Base-by-base conservation (phyloP, 345 rosid species). In the Pelargonium nanum region DNA sequence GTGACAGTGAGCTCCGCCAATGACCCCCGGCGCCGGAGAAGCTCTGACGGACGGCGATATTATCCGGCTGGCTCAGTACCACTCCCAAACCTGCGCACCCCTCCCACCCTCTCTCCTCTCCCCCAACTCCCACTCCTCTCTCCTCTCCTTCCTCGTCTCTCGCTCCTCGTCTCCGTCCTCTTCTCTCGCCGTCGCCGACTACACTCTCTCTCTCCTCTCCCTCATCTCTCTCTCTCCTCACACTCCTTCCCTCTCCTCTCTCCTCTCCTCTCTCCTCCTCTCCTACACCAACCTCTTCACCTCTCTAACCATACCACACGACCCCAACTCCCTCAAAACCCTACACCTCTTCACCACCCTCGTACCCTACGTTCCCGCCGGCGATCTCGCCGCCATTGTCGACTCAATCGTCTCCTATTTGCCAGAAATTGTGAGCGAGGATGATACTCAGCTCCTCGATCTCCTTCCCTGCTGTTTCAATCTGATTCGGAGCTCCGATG, bases 391-490 rank as follows among this genome's bases (percentile, higher is more conserved):
- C 52, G 54, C 73, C 0, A 53, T 81, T 6, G 71, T 74, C 8
- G 85, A 86, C 45, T 73, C 74, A 26, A 73, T 84, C 23, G 58
- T 74, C n/a, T 65, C 53, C 0, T 61, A 59, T 72, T 68, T 73
- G 21, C 51, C 72, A 1, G 62, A 56, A 20, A 26, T 81, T 32
- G 64, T 26, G n/a, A 66, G 59, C 30, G 63, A 75, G 13, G 96
- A 84, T 57, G 97, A 89, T 25, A 79, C 91, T 10, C 91, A 86
- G 70, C 55, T 89, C 74, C 80, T 89, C 45, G 91, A 86, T 65
- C 63, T 89, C 65, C 68, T 89, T 69, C 97, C 95, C 2, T 68
- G 63, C 61, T 81, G 89, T 69, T 72, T 86, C 34, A 69, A 74
- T 55, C 59, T 81, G 56, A 52, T 87, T 26, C 72, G 71, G 13